Evolutionary conservation across 306 rosid genomes (phyloP), one percentile per base, ranked within the genome.

Genomic region (Cicer pinnatifidum): DNA sequence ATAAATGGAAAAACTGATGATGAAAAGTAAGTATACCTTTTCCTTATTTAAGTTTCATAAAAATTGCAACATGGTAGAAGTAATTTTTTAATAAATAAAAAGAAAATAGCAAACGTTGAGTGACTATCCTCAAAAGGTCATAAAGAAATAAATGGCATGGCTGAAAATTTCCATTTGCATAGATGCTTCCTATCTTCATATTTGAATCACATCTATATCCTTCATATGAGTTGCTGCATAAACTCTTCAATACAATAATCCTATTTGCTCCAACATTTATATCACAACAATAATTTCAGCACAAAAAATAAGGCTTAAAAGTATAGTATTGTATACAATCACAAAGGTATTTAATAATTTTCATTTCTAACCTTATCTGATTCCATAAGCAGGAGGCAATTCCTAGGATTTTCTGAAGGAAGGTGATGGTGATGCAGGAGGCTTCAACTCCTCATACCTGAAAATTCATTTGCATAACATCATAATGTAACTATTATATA

Each of bases 381-480:
- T 71, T 75, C 50, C 60, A 64, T 15, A 28, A 9, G 75, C n/a
- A 38, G 64, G 35, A 43, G 46, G 11, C 35, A 58, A 4, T 65
- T 65, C 51, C 73, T 83, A 88, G 5, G 65, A 84, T 71, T 71
- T 78, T 82, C 79, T 85, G 38, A 63, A 53, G 75, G 88, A 82
- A 58, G 96, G 96, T 0, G 81, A 40, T 19, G 98, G 97, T 9
- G 97, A 86, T 38, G 97, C 71, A 15, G 98, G 97, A 84, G 98
- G 97, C 87, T 93, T 91, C 85, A 93, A 81, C 82, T 93, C 98
- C 74, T 90, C 98, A 46, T 90, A 91, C 97, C 98, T 93, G 85
- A 7, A 75, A 68, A 20, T 78, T 76, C 54, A 78, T 61, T 63
- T 61, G 4, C 70, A 67, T 28, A 7, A 50, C 39, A 67, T 69